A percentile compares a stretch with the other conserved stretches of the same genome.
These are phyloP conservation scores for Talaromyces sp. DNA, from an alignment of 2,329 filamentous ascomycete species.

Conservation along the genomic window DNA sequence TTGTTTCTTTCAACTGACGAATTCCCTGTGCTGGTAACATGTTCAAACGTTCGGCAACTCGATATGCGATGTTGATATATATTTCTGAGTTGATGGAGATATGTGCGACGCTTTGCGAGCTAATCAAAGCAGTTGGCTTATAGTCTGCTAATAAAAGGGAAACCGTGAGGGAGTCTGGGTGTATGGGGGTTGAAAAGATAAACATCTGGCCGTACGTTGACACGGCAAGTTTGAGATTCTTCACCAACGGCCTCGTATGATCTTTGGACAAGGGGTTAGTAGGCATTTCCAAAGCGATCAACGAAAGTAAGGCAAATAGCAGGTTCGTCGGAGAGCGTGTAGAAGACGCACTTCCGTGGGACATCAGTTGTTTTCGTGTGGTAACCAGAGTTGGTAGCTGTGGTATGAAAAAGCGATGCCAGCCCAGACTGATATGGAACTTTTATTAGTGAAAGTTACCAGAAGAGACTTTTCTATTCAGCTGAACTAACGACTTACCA, in stretches of 20 bases:
- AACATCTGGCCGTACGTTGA: constrained; percentile 15
- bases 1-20: background rate
- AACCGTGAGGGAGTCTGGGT: constrained; percentile 12
- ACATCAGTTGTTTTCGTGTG: constrained; percentile 10
- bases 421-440: constrained; percentile 9
- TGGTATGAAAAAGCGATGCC: constrained; percentile 14
- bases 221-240: constrained; percentile 11
- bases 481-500: background rate
- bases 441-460: constrained; percentile 2
- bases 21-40: constrained; percentile 2
- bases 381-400: constrained; percentile 10
- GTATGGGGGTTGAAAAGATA: constrained; percentile 14
- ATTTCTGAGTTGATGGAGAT: constrained; percentile 11
- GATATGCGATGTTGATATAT: constrained; percentile 13
- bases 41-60: constrained; percentile 9
- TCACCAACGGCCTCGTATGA: background rate
- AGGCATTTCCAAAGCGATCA: constrained; percentile 10
- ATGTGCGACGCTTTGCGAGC: constrained; percentile 12
- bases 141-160: constrained; percentile 14
- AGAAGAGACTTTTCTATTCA: background rate
- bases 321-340: constrained; percentile 10
- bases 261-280: background rate
- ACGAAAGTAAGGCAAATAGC: constrained; percentile 13
- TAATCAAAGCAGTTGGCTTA: constrained; percentile 13
- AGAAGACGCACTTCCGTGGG: constrained; percentile 1